Evolutionary conservation across 148 eudicot genomes (phyloP).

Genomic region (Camellia sinensis): DNA sequence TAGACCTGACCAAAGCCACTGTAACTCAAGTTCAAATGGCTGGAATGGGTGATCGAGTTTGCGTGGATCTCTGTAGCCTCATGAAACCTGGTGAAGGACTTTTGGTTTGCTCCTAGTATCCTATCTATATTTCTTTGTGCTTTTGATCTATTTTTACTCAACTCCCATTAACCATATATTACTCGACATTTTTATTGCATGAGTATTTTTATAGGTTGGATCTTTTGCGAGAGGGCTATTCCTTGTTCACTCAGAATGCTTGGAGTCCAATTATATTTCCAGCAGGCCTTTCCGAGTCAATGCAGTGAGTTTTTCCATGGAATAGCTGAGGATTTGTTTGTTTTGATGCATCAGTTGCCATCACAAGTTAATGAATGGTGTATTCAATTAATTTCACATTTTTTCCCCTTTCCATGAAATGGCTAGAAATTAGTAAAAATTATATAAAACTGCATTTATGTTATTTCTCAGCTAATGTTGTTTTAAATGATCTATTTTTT

Average conservation of each 20-base stretch:
- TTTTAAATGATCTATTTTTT: not conserved
- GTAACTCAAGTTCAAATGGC: slow-evolving; percentile 58
- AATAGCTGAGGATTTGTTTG: not conserved
- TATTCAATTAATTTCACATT: not conserved
- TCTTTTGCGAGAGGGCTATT: slow-evolving; percentile 95
- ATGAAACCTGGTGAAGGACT: slow-evolving; percentile 97
- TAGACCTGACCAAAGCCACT: slow-evolving; percentile 58
- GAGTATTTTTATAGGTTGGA: slow-evolving; percentile 56
- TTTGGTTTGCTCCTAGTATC: slow-evolving; percentile 45
- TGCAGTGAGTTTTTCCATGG: slow-evolving; percentile 55
- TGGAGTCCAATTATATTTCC: slow-evolving; percentile 87
- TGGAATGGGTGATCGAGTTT: slow-evolving; percentile 97
- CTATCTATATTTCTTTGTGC: not conserved
- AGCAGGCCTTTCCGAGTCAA: slow-evolving; percentile 97
- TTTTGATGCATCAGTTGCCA: slow-evolving; percentile 10
- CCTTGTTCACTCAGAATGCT: slow-evolving; percentile 96
- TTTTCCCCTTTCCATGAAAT: slow-evolving; percentile 14
- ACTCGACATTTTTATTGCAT: not conserved
- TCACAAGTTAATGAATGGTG: slow-evolving; percentile 22
- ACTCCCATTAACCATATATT: not conserved
- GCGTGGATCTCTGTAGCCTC: slow-evolving; percentile 93
- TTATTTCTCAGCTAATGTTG: slow-evolving; percentile 2
- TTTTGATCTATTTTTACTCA: not conserved
- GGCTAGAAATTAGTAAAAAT: slow-evolving; percentile 3
- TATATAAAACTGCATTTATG: not conserved